A percentile compares a stretch with the other conserved stretches of the same genome.
Conservation (phyloP, 192 early-diverging fungal genomes). For the Backusella sp. region DNA sequence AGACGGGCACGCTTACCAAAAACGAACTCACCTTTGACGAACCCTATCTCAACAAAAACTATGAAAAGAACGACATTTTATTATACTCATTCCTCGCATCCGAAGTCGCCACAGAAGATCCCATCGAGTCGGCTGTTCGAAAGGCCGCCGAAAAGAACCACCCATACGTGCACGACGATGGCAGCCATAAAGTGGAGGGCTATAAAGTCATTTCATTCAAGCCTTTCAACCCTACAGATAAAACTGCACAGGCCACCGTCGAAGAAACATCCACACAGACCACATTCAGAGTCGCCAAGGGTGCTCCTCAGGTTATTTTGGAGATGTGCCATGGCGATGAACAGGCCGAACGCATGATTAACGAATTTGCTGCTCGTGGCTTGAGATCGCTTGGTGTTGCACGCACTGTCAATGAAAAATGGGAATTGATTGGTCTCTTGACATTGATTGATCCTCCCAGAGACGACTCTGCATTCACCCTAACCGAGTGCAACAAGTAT, state of each 20-base stretch:
- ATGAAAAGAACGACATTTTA: constrained; percentile 61
- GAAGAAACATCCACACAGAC: constrained; percentile 46
- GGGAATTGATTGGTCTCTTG: constrained; percentile 64
- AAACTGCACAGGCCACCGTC: constrained; percentile 68
- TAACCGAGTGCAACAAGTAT: constrained; percentile 58
- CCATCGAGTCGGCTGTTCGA: constrained; percentile 74
- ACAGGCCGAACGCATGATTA: constrained; percentile 49
- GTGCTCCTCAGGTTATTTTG: constrained; percentile 73
- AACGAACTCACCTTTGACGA: constrained; percentile 78
- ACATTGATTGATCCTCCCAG: constrained; percentile 68
- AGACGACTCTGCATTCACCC: constrained; percentile 65
- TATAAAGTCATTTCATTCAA: constrained; percentile 66
- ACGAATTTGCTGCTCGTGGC: constrained; percentile 62
- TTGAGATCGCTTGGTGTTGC: constrained; percentile 74
- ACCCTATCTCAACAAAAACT: constrained; percentile 47
- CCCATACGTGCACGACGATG: constrained; percentile 43
- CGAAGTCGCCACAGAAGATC: constrained; percentile 70
- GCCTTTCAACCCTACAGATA: constrained; percentile 72
- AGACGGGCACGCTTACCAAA: constrained; percentile 75
- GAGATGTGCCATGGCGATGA: constrained; percentile 50
- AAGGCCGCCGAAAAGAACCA: constrained; percentile 53
- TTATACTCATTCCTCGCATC: constrained; percentile 62
- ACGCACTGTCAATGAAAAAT: constrained; percentile 47
- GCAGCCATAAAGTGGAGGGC: constrained; percentile 59
- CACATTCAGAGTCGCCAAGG: constrained; percentile 65